Evolutionary conservation across 345 rosid genomes (phyloP), one percentile per base, ranked within the genome.

Genomic region (Sonneratia alba): DNA sequence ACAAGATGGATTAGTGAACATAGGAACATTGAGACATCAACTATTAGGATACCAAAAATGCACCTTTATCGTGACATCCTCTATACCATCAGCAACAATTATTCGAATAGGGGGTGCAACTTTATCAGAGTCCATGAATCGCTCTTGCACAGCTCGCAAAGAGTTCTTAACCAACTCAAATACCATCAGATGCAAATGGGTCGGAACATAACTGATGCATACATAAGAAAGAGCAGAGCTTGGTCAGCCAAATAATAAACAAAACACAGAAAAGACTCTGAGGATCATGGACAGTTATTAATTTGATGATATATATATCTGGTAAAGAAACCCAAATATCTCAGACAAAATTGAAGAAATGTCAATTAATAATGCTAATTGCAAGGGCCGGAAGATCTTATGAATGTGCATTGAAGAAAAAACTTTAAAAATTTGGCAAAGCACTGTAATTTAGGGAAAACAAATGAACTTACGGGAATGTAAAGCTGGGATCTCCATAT

Each of bases 51-150:
- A 70, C 61, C 66, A 15, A 34, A 34, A 62, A 27, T 42, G 16
- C 64, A 93, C 98, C 93, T 93, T 93, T 70, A 93, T 91, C 19
- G 97, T 88, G 55, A 94, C 98, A 82, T 94, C 97, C 89, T 94
- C 98, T 21, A 89, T 82, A 68, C 98, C 98, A 69, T 91, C 96
- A 71, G 99, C 96, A 75, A 95, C 97, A 67, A 95, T 82, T 40
- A 95, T 88, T 43, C 94, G 87, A 72, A 92, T 49, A 18, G 92
- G 90, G 69, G 92, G 97, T 57, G 91, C 84, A 74, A 85, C 86
- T 85, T 81, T 87, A 72, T 95, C 98, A 0, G 88, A 89, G 79
- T 92, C 94, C 89, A 89, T 74, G 70, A 36, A 85, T 72, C 85
- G 79, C 80, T 95, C 98, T 83, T 95, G 97, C 64, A 95, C 97